These are phyloP conservation scores for Amesomyces nigricolor DNA, from an alignment of 2,329 filamentous ascomycete species.

Conservation along the genomic window DNA sequence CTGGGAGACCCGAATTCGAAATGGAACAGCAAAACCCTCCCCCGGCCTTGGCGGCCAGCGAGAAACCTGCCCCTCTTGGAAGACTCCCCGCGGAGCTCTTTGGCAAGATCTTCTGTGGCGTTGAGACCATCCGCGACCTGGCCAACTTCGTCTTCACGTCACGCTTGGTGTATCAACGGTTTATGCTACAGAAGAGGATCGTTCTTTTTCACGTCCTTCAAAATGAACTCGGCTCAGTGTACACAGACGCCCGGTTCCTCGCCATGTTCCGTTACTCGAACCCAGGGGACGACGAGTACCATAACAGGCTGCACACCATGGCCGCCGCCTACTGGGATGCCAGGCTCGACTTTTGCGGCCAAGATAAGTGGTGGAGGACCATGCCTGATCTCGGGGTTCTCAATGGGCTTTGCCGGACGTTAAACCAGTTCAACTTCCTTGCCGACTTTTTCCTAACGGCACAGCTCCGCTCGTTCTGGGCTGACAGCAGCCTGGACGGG, in stretches of 20 bases:
- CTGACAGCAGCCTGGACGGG: no score
- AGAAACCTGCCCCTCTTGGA: neutral
- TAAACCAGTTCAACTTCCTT: conserved; percentile 9
- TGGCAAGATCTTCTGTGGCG: conserved; percentile 2
- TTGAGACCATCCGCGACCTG: conserved; percentile 2
- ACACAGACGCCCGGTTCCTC: conserved; percentile 5
- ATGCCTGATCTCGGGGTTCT: neutral
- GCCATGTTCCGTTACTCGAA: neutral
- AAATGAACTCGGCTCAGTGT: conserved; percentile 7
- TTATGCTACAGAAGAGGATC: neutral
- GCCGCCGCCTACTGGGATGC: neutral
- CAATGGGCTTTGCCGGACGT: neutral
- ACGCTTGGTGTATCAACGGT: conserved; percentile 2
- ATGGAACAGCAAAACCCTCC: no score
- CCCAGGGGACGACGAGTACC: neutral
- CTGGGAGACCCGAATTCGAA: no score
- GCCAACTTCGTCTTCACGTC: conserved; percentile 4
- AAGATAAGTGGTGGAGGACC: neutral
- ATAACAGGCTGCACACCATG: conserved; percentile 1
- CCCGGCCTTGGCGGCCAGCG: no score
- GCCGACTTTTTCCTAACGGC: neutral
- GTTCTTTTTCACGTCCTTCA: neutral
- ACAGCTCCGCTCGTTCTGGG: neutral
- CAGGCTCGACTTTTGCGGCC: neutral
- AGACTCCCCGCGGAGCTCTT: conserved; percentile 3